phyloP scores from a whole-genome alignment of 495 filamentous ascomycete species.

The Amphirosellinia nigrospora region DNA sequence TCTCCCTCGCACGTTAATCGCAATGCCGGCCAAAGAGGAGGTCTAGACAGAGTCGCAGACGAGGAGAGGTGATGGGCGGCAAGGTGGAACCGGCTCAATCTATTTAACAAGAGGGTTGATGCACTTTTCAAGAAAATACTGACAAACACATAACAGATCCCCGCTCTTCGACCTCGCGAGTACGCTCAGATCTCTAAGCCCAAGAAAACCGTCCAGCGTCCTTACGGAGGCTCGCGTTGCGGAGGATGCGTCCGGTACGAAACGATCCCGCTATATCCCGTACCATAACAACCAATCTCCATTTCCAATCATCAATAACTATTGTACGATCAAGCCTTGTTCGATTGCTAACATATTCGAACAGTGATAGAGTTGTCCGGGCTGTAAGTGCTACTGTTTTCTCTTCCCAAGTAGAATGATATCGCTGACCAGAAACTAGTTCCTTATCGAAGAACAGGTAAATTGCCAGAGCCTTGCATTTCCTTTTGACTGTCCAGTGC shows the following conservation, averaged over 20 bases:
- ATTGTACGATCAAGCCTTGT: background rate
- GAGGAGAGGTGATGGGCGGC: background rate
- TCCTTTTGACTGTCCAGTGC: too few relatives aligned
- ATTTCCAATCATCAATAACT: background rate
- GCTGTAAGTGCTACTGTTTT: too few relatives aligned
- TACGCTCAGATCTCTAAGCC: conserved; percentile 94
- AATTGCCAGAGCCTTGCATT: too few relatives aligned
- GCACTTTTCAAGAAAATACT: background rate
- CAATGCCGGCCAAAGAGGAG: background rate
- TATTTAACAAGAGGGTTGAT: background rate
- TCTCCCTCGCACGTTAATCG: conserved; percentile 11
- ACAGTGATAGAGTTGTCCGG: conserved; percentile 90
- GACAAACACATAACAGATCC: conserved; percentile 65
- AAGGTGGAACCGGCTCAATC: background rate
- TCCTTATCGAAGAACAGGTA: conserved; percentile 99
- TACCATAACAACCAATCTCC: too few relatives aligned
- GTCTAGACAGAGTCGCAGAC: background rate
- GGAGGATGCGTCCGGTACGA: conserved; percentile 79
- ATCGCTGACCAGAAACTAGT: too few relatives aligned
- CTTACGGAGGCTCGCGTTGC: conserved; percentile 97
- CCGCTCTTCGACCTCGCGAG: conserved; percentile 95
- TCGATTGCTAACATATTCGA: conserved; percentile 10
- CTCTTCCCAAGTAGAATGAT: too few relatives aligned
- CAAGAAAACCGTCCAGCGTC: conserved; percentile 98
- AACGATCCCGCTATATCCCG: background rate